Evolutionary conservation across 192 early-diverging fungal species (phyloP).

Genomic region (Coemansia sp.): DNA sequence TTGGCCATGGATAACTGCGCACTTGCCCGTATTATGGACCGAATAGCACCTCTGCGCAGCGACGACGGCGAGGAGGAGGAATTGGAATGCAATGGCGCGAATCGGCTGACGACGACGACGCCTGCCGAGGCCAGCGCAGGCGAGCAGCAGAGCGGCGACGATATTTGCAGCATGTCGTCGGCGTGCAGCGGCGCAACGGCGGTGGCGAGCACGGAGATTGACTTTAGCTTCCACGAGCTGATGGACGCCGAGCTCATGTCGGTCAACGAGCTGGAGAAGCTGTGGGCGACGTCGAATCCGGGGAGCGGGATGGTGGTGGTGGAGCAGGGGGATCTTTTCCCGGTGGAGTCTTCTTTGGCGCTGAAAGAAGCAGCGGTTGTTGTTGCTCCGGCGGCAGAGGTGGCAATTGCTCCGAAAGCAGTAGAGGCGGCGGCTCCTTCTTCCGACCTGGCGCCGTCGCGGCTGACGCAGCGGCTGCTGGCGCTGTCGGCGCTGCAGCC

Average conservation of each 20-base stretch:
- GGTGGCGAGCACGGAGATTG: constrained; percentile 2
- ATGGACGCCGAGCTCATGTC: constrained; percentile 63
- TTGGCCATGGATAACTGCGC: no score
- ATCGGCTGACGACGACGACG: no score
- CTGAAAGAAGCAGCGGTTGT: not conserved
- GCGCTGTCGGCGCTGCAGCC: constrained; percentile 12
- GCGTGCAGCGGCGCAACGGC: not conserved
- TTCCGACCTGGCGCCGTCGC: constrained; percentile 14
- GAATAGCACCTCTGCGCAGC: no score
- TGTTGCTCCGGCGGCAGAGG: not conserved
- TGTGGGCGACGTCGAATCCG: constrained; percentile 47
- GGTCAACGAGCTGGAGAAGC: constrained; percentile 57
- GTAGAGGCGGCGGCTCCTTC: constrained; percentile 5
- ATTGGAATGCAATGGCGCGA: no score
- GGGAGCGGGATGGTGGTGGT: not conserved
- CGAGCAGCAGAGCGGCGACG: no score
- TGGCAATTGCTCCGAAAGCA: not conserved
- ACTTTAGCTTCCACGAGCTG: constrained; percentile 55
- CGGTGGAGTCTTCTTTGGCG: not conserved
- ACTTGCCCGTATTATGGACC: no score
- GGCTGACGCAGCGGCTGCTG: constrained; percentile 39
- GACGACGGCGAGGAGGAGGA: no score
- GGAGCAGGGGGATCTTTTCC: not conserved
- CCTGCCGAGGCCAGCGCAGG: no score
- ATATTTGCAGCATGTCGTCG: no score